These are phyloP conservation scores for Aspergillus oerlinghausenensis DNA, from an alignment of 2,329 filamentous ascomycete genomes.

Conservation along the genomic window DNA sequence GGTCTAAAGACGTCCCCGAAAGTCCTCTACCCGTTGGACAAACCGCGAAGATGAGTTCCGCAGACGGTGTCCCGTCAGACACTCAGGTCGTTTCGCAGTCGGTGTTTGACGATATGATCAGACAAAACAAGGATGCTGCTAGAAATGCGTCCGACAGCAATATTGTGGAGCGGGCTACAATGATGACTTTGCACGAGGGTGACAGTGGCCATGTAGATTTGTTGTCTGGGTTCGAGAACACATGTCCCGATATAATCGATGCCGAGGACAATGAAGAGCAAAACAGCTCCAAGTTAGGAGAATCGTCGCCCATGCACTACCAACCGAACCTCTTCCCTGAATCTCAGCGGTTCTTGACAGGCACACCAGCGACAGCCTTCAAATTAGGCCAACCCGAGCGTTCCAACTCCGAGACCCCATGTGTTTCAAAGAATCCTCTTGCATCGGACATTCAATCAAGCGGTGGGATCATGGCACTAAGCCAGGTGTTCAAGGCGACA, in stretches of 20 bases:
- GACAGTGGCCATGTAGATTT: slow-evolving; percentile 43
- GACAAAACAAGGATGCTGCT: slow-evolving; percentile 30
- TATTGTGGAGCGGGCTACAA: slow-evolving; percentile 29
- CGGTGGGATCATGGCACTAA: slow-evolving; percentile 41
- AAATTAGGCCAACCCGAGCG: slow-evolving; percentile 31
- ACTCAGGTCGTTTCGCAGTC: slow-evolving; percentile 45
- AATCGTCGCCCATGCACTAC: slow-evolving; percentile 35
- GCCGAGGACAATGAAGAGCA: slow-evolving; percentile 50
- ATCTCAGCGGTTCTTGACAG: slow-evolving; percentile 43
- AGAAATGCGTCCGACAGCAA: slow-evolving; percentile 19
- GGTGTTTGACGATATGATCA: slow-evolving; percentile 38
- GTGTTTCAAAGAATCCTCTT: slow-evolving; percentile 41
- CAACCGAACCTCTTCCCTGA: slow-evolving; percentile 42
- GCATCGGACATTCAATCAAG: slow-evolving; percentile 31
- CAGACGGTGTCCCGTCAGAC: slow-evolving; percentile 33
- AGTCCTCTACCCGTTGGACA: slow-evolving; percentile 15
- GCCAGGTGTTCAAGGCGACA: slow-evolving; percentile 46
- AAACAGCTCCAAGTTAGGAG: slow-evolving; percentile 26
- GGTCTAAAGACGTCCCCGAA: slow-evolving; percentile 14
- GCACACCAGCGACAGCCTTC: slow-evolving; percentile 37
- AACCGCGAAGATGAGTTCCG: slow-evolving; percentile 29
- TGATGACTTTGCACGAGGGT: slow-evolving; percentile 37
- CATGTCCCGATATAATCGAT: slow-evolving; percentile 16
- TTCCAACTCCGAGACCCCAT: slow-evolving; percentile 32
- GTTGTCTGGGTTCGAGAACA: slow-evolving; percentile 34